Evolutionary conservation across 192 early-diverging fungal species (phyloP).

Genomic region (Coemansia erecta): DNA sequence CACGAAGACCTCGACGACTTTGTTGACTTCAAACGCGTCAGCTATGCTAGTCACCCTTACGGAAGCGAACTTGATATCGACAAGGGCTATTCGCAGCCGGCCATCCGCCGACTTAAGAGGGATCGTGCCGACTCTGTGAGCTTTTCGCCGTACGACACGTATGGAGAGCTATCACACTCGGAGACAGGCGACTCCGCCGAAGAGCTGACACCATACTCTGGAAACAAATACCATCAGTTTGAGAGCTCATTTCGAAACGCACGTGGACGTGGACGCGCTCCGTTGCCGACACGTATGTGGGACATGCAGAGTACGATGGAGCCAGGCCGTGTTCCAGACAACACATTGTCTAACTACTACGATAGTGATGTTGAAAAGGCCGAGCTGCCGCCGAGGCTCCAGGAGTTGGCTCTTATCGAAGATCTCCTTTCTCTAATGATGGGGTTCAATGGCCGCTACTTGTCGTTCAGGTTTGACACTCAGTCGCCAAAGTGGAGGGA

Average conservation of each 20-base stretch:
- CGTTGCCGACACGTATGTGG: conserved; percentile 32
- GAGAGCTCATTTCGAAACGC: conserved; percentile 46
- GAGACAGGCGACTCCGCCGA: conserved; percentile 36
- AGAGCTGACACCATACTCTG: conserved; percentile 27
- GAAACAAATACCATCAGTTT: conserved; percentile 40
- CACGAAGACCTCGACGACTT: conserved; percentile 44
- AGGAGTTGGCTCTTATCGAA: conserved; percentile 83
- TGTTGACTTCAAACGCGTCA: conserved; percentile 23
- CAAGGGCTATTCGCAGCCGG: conserved; percentile 10
- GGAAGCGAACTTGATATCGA: conserved; percentile 21
- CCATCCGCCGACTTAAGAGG: conserved; percentile 21
- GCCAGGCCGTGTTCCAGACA: background rate
- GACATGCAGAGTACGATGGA: conserved; percentile 24
- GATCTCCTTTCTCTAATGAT: conserved; percentile 86
- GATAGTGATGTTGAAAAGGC: conserved; percentile 36
- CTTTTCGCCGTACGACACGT: conserved; percentile 34
- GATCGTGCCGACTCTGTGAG: conserved; percentile 38
- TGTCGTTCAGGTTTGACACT: conserved; percentile 48
- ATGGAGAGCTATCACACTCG: conserved; percentile 34
- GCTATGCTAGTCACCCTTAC: conserved; percentile 13
- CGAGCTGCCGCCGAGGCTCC: conserved; percentile 54
- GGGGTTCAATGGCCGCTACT: conserved; percentile 80
- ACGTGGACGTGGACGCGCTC: conserved; percentile 40
- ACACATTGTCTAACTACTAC: conserved; percentile 11
- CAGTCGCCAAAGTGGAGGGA: conserved; percentile 47